Conservation (phyloP, 2,329 filamentous ascomycete genomes). For the Cucurbitaria berberidis region DNA sequence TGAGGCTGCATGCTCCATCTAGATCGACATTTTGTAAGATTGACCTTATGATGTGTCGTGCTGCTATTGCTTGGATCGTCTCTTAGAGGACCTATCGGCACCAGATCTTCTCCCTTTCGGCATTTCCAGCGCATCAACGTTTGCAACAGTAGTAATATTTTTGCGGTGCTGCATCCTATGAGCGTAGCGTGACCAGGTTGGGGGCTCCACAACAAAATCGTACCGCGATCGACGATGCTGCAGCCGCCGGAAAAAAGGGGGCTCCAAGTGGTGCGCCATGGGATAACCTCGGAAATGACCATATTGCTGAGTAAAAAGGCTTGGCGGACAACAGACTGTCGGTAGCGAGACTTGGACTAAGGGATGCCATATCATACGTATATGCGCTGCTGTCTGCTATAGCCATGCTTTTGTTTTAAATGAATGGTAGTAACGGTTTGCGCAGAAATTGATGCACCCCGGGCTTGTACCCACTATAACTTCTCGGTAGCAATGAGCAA, state of each 20-base stretch:
- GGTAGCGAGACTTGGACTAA: too few species aligned
- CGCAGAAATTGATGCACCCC: not conserved
- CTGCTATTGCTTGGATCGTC: not conserved
- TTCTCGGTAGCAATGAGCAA: not conserved
- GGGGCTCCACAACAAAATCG: not conserved
- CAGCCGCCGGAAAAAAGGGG: too few species aligned
- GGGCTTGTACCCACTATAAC: not conserved
- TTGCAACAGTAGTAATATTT: not conserved
- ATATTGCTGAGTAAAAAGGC: not conserved
- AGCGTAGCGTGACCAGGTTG: not conserved
- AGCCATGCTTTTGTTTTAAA: not conserved
- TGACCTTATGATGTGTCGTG: not conserved
- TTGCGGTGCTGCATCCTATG: not conserved
- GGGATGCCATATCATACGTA: too few species aligned
- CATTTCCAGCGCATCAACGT: too few species aligned
- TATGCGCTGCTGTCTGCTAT: not conserved
- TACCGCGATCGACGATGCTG: not conserved
- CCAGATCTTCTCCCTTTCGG: too few species aligned
- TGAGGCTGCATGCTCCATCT: not conserved
- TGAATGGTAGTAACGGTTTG: too few species aligned
- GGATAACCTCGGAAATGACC: too few species aligned
- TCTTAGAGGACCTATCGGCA: too few species aligned
- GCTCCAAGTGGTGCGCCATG: too few species aligned
- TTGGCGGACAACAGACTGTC: too few species aligned
- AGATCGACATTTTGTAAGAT: not conserved